A percentile compares a stretch with the other conserved stretches of the same genome.
phyloP scores from a whole-genome alignment of 148 eudicot species.

The Cornus suecica region DNA sequence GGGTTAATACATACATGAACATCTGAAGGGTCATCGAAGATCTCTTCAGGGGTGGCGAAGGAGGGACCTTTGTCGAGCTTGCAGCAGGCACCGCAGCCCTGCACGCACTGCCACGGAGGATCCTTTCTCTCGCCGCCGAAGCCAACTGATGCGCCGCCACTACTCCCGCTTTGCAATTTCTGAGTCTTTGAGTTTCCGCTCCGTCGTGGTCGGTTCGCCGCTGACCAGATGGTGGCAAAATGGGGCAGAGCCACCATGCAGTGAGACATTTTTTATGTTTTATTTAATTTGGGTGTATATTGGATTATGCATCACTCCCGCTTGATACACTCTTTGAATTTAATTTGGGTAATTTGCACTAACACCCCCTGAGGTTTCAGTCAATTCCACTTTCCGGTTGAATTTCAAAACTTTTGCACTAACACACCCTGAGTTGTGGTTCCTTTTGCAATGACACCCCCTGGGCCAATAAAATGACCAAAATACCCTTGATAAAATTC shows the following conservation, averaged over 20 bases:
- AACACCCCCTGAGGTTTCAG: too few relatives aligned
- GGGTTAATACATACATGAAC: constrained; percentile 32
- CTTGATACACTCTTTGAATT: background rate
- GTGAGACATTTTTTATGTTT: too few relatives aligned
- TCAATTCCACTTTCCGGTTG: too few relatives aligned
- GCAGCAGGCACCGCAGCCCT: constrained; percentile 90
- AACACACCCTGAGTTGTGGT: too few relatives aligned
- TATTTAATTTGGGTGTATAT: background rate
- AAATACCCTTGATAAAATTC: too few relatives aligned
- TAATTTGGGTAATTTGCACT: too few relatives aligned
- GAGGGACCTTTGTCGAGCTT: constrained; percentile 81
- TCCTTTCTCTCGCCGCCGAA: constrained; percentile 59
- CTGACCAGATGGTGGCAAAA: constrained; percentile 17
- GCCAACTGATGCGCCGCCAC: constrained; percentile 21
- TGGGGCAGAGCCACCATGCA: constrained; percentile 20
- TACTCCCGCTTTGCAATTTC: background rate
- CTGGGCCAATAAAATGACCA: too few relatives aligned
- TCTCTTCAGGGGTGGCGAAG: constrained; percentile 80
- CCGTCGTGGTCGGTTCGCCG: constrained; percentile 14
- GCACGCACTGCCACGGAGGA: constrained; percentile 71
- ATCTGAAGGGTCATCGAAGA: constrained; percentile 70
- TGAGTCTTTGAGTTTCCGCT: constrained; percentile 11
- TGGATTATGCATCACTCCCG: background rate
- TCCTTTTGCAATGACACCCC: too few relatives aligned
- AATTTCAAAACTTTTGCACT: too few relatives aligned